Percentiles rank a stretch among this genome's conserved stretches.
Evolutionary conservation across 2,329 filamentous ascomycete species (phyloP).

Genomic region (Botrytis hyacinthi): DNA sequence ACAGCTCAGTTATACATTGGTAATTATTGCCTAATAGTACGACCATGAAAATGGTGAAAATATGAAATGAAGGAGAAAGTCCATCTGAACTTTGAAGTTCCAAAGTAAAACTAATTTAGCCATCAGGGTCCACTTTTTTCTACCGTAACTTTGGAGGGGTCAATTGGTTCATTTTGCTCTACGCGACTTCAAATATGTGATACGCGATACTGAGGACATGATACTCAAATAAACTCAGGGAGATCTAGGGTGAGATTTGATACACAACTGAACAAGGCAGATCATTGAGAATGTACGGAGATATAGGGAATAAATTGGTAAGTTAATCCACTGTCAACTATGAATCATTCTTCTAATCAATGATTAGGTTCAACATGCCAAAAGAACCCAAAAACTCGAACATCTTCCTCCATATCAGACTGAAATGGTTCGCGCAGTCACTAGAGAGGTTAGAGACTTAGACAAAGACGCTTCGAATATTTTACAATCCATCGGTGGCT

Average conservation of each 20-base stretch:
- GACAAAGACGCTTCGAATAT: conserved; percentile 80
- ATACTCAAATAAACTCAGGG: background rate
- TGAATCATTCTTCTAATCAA: conserved; percentile 5
- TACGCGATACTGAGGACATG: background rate
- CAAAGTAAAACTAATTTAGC: background rate
- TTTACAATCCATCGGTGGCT: conserved; percentile 53
- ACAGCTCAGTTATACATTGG: background rate
- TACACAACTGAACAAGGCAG: background rate
- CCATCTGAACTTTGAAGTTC: background rate
- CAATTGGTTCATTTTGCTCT: background rate
- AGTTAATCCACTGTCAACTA: conserved; percentile 23
- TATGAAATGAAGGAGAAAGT: background rate
- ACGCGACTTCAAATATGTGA: background rate
- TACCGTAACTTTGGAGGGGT: conserved; percentile 7
- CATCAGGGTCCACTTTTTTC: background rate
- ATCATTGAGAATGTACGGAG: conserved; percentile 60
- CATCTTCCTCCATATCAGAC: conserved; percentile 90
- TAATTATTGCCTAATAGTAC: background rate
- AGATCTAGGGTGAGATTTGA: background rate
- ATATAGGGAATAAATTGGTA: conserved; percentile 68
- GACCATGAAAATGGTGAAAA: background rate
- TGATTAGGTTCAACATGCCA: conserved; percentile 84
- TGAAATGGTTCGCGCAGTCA: conserved; percentile 82
- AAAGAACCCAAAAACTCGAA: conserved; percentile 82
- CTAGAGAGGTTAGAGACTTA: conserved; percentile 88